Evolutionary conservation across 2,329 filamentous ascomycete species (phyloP).

Genomic region (Nemania abortiva): DNA sequence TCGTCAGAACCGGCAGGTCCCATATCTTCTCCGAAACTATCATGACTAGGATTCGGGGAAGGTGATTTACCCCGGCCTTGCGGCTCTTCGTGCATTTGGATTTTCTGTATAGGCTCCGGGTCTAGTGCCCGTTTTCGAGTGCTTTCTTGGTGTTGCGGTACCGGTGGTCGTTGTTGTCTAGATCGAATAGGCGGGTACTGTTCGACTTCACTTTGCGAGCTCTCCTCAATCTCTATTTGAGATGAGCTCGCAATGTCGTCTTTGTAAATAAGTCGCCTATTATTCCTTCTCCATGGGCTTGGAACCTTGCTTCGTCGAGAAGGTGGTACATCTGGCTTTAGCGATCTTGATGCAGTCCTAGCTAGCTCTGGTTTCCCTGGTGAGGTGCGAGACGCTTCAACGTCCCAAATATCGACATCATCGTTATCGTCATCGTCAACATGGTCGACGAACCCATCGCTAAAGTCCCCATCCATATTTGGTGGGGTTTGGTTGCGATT

Average conservation of each 20-base stretch:
- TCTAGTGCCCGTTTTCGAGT: slow-evolving; percentile 5
- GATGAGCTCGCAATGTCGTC: slow-evolving; percentile 50
- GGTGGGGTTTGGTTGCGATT: slow-evolving; percentile 39
- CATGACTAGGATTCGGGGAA: slow-evolving; percentile 23
- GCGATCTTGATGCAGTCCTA: slow-evolving; percentile 37
- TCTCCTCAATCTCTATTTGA: slow-evolving; percentile 52
- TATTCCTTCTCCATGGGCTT: slow-evolving; percentile 57
- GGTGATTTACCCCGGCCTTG: background rate
- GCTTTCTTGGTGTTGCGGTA: slow-evolving; percentile 40
- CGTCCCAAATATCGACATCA: slow-evolving; percentile 67
- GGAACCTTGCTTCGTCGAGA: slow-evolving; percentile 53
- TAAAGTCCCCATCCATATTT: slow-evolving; percentile 36
- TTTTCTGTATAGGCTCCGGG: slow-evolving; percentile 15
- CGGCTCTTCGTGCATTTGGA: slow-evolving; percentile 4
- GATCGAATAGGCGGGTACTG: slow-evolving; percentile 33
- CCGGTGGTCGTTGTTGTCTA: slow-evolving; percentile 30
- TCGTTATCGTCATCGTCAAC: slow-evolving; percentile 40
- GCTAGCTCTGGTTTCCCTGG: slow-evolving; percentile 49
- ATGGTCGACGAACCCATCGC: slow-evolving; percentile 35
- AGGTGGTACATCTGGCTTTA: slow-evolving; percentile 34
- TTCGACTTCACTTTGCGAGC: slow-evolving; percentile 44
- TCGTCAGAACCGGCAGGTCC: slow-evolving; percentile 26
- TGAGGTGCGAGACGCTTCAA: slow-evolving; percentile 65
- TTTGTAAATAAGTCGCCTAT: slow-evolving; percentile 50
- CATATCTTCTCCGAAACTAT: slow-evolving; percentile 24